Evolutionary conservation across 805 yeast genomes (phyloP), one percentile per base, ranked within the genome.

Genomic region (Lipomyces sp.): DNA sequence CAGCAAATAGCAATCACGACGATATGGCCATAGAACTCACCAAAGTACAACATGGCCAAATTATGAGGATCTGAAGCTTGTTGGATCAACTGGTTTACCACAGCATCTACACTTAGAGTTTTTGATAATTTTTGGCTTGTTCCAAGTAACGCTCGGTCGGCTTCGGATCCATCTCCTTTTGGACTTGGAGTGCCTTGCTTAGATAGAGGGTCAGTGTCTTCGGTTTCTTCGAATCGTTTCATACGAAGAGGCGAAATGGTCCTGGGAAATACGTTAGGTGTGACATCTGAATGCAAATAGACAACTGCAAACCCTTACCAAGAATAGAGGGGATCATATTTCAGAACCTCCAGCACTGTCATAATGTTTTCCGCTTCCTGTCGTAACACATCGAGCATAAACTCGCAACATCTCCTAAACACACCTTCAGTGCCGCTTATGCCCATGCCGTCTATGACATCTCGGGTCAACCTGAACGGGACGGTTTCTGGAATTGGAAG

Each of bases 381-480:
- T 63, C 96, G 79, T 56, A 95, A 77, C 1, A 90, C 90, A 30
- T 84, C 77, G 65, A 90, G 84, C 0, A 90, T 90, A 65, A 86
- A 85, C 73, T 90, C 96, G 71, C 96, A 88, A 50, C 89, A 85
- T 67, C 84, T 82, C 60, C 85, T 82, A 74, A 92, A 95, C 0
- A 87, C 79, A 0, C 99, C 99, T 62, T 87, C 85, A 0, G 85
- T 85, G 0, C 97, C 97, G n/a, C 90, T 84, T 4, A 90, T 82
- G 0, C 99, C 99, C 80, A 96, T 85, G 0, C 96, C 99, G 79
- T 95, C 98, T 3, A 92, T 88, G 62, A 95, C 82, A 75, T 96
- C 98, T 65, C 96, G 80, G 0, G 98, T 91, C 45, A 96, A 79
- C 69, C 99, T 79, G 75, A 95, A 96, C 3, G 99, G 99, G 4